These are phyloP conservation scores for Medicago lupulina DNA, from an alignment of 306 rosid species.

Conservation along the genomic window DNA sequence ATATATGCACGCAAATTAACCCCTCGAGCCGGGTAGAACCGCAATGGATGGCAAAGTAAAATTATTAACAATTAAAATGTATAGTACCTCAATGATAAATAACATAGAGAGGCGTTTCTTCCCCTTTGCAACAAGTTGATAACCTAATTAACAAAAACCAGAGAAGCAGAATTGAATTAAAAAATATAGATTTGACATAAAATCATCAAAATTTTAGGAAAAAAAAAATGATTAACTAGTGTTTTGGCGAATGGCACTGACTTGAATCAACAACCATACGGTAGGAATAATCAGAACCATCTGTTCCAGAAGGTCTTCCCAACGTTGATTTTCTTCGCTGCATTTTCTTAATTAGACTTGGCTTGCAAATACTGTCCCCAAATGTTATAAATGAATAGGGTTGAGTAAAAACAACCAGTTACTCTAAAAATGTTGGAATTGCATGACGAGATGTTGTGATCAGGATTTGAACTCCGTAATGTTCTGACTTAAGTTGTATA, in stretches of 20 bases:
- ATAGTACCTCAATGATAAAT: conserved; percentile 61
- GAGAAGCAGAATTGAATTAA: not conserved
- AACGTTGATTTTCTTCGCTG: conserved; percentile 63
- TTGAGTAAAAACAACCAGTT: no score
- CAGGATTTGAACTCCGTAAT: no score
- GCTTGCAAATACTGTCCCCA: no score
- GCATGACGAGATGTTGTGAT: no score
- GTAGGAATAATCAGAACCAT: conserved; percentile 80
- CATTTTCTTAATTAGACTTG: conserved; percentile 44
- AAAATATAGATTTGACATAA: not conserved
- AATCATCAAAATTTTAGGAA: not conserved
- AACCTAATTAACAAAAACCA: conserved; percentile 55
- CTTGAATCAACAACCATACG: conserved; percentile 97
- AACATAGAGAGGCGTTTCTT: conserved; percentile 59
- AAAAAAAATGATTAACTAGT: no score
- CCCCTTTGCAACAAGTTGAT: conserved; percentile 83
- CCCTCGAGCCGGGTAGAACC: no score
- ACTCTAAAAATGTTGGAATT: no score
- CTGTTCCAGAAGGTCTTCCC: conserved; percentile 91
- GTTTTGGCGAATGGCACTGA: conserved; percentile 47
- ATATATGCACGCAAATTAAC: no score
- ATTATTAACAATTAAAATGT: no score
- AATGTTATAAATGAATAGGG: no score
- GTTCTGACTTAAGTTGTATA: no score
- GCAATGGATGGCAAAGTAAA: no score